phyloP scores from a whole-genome alignment of 768 basidiomycete genomes.

The Tylopilus felleus region DNA sequence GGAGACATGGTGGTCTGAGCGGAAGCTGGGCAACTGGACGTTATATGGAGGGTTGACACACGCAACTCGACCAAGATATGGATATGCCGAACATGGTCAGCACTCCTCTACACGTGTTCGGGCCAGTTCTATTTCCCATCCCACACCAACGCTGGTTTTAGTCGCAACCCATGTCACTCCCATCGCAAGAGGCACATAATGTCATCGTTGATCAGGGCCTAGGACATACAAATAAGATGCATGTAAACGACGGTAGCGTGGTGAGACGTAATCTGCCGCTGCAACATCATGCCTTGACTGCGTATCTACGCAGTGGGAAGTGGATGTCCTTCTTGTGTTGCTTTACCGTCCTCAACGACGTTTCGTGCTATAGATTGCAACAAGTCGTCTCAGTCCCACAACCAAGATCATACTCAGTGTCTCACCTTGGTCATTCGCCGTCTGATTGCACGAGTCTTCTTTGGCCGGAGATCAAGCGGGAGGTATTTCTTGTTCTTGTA shows the following conservation, averaged over 20 bases:
- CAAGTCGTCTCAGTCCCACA: constrained; percentile 3
- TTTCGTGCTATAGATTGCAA: constrained; percentile 61
- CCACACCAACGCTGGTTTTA: not conserved
- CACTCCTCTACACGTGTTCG: constrained; percentile 27
- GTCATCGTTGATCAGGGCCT: constrained; percentile 32
- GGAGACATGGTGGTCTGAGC: constrained; percentile 43
- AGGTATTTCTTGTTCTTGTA: constrained; percentile 97
- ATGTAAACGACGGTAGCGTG: constrained; percentile 29
- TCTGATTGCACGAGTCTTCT: constrained; percentile 98
- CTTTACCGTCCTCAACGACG: constrained; percentile 82
- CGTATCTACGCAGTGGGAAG: constrained; percentile 92
- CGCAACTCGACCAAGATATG: not conserved
- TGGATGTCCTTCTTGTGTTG: constrained; percentile 93
- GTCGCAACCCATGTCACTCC: not conserved
- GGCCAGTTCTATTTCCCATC: constrained; percentile 5
- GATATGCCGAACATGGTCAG: constrained; percentile 12
- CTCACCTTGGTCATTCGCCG: constrained; percentile 87
- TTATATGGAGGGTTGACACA: constrained; percentile 5
- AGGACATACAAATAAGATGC: constrained; percentile 37
- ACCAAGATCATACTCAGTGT: not conserved
- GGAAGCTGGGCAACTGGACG: constrained; percentile 13
- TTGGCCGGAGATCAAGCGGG: constrained; percentile 94
- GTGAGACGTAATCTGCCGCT: constrained; percentile 20
- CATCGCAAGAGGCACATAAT: constrained; percentile 29
- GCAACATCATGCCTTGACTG: constrained; percentile 78